Conservation (phyloP, 2,329 filamentous ascomycete species). For the Conoideocrella luteorostrata region DNA sequence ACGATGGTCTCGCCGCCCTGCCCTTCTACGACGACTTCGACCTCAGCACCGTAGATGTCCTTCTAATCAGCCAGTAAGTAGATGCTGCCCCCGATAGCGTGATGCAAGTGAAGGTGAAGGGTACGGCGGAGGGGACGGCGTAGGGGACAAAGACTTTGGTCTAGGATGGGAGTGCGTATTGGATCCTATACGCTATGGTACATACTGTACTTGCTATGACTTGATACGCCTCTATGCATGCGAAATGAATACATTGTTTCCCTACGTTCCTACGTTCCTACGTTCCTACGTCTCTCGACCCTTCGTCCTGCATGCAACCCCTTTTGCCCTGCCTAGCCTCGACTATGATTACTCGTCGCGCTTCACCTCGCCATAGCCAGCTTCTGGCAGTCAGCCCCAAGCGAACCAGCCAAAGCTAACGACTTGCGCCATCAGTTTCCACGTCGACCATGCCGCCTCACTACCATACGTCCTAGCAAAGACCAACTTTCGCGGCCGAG, state of each 20-base stretch:
- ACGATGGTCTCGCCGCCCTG: conserved; percentile 86
- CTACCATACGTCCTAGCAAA: conserved; percentile 95
- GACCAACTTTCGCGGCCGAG: conserved; percentile 92
- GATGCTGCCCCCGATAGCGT: not conserved
- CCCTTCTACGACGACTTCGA: conserved; percentile 99
- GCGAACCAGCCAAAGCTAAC: conserved; percentile 4
- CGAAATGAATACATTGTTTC: conserved; percentile 30
- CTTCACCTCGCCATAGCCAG: no score
- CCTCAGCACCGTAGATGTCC: conserved; percentile 90
- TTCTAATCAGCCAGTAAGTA: conserved; percentile 97
- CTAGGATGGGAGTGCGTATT: conserved; percentile 3
- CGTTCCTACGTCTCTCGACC: no score
- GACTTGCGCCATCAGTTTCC: conserved; percentile 56
- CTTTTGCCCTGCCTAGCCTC: not conserved
- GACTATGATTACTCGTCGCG: not conserved
- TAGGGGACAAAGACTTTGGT: no score
- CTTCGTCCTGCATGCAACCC: conserved; percentile 9
- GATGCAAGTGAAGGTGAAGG: not conserved
- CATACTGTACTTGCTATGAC: conserved; percentile 6
- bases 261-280: no score
- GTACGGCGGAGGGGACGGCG: not conserved
- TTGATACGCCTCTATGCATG: conserved; percentile 23
- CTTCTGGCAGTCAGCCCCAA: no score
- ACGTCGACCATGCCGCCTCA: conserved; percentile 97
- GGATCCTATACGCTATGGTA: not conserved